phyloP scores from a whole-genome alignment of 345 rosid genomes.

The Brassica juncea region DNA sequence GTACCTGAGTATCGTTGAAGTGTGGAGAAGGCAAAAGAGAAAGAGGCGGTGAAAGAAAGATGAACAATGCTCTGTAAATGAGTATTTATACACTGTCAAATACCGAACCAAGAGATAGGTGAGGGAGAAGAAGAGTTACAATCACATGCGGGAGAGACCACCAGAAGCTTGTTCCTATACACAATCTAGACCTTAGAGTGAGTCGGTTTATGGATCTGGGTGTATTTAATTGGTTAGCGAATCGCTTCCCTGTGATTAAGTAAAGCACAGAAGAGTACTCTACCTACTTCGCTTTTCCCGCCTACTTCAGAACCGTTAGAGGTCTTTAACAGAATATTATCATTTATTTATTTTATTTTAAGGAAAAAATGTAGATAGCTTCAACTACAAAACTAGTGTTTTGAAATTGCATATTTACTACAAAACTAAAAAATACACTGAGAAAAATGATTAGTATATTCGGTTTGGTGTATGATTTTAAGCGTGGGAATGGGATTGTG shows the following conservation, averaged over 20 bases:
- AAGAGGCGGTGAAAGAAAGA: slow-evolving; percentile 35
- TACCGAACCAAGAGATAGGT: slow-evolving; percentile 14
- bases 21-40: slow-evolving; percentile 23
- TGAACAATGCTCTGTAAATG: slow-evolving; percentile 22
- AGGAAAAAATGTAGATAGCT: slow-evolving; percentile 23
- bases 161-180: neutral
- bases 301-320: slow-evolving; percentile 44
- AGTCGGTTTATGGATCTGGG: neutral
- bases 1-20: slow-evolving; percentile 10
- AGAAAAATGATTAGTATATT: neutral
- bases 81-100: slow-evolving; percentile 8
- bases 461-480: neutral
- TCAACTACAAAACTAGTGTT: slow-evolving; percentile 30
- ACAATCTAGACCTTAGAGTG: neutral
- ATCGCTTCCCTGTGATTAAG: slow-evolving; percentile 4
- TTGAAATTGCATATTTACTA: neutral
- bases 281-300: slow-evolving; percentile 41
- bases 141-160: slow-evolving; percentile 24
- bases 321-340: slow-evolving; percentile 26
- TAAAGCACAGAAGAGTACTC: slow-evolving; percentile 24
- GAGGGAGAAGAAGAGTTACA: slow-evolving; percentile 15
- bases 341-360: neutral
- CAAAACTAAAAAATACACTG: neutral
- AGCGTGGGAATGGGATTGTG: slow-evolving; percentile 18
- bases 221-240: slow-evolving; percentile 20